Evolutionary conservation across 441 rosid species (phyloP).

Genomic region (Gossypium schwendimanii): DNA sequence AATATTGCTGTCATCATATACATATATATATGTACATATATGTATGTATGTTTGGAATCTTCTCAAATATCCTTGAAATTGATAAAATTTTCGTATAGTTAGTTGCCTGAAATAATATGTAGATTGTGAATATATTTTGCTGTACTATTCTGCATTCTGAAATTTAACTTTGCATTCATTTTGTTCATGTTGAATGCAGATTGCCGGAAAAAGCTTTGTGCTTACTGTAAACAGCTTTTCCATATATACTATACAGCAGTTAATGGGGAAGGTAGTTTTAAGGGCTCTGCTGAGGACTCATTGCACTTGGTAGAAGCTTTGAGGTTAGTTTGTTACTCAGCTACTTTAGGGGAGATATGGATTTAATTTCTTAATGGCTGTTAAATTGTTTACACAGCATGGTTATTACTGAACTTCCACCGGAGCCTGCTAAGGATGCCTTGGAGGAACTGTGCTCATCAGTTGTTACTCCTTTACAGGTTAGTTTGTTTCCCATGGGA

Average conservation of each 20-base stretch:
- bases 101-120: not conserved
- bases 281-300: constrained; percentile 90
- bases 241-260: constrained; percentile 74
- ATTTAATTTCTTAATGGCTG: constrained; percentile 23
- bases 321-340: constrained; percentile 40
- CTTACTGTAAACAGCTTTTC: constrained; percentile 73
- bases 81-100: not conserved
- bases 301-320: constrained; percentile 91
- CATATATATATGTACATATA: not conserved
- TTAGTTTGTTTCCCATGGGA: constrained; percentile 22
- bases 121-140: not conserved
- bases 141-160: not conserved
- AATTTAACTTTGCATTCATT: not conserved
- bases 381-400: constrained; percentile 53
- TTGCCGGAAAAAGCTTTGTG: constrained; percentile 84
- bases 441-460: constrained; percentile 80
- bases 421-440: constrained; percentile 77
- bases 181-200: constrained; percentile 40
- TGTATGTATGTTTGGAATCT: not conserved
- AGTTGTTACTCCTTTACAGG: constrained; percentile 84
- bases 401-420: constrained; percentile 93
- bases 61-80: not conserved
- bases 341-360: constrained; percentile 9
- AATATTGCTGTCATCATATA: not conserved
- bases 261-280: constrained; percentile 73